Evolutionary conservation across 352 stramenopile species (phyloP), one percentile per base, ranked within the genome.

Genomic region (Phytophthora capsici): DNA sequence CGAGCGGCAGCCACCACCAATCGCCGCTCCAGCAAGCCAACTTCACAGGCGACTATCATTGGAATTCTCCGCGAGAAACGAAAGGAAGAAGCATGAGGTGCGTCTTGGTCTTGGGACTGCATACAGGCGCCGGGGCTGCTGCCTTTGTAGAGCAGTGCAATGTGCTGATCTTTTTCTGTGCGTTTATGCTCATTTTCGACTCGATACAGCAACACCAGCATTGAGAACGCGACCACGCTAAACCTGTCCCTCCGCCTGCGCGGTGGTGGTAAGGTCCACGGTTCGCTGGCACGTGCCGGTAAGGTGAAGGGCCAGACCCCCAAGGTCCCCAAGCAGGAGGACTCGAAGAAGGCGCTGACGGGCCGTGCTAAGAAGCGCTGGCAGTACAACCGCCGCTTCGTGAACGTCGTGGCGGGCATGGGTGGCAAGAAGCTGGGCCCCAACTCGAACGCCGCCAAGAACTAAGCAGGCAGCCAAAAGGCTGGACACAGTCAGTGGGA

Each of bases 261-360:
- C 61, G 88, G 88, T 88, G 88, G 88, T 92, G 97, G 96, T 85
- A 99, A 99, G 92, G 97, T 99, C 80, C 98, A 99, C 96, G 98
- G 98, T 95, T 99, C 98, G 71, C 86, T 99, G 73, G 97, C 98
- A 85, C 98, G 98, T 98, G 98, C 98, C 82, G 98, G 98, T 96
- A 99, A 99, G 90, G 98, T 99, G 45, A 99, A 99, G 91, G 96
- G 97, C 76, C 97, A 99, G 87, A 99, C 98, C 47, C 98, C 98
- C 72, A 99, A 99, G 95, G 97, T 99, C 41, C 94, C 98, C 79
- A 98, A 98, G 82, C 84, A 98, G 85, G 98, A 99, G 83, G 98
- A 98, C 78, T 98, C 78, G 71, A 96, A 99, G 93, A 99, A 99
- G 85, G 79, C 95, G 73, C 95, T 98, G 60, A 96, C 90, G 56